A percentile compares a stretch with the other conserved stretches of the same genome.
Conservation (phyloP, 768 basidiomycete species). For the Pluteus cervinus region DNA sequence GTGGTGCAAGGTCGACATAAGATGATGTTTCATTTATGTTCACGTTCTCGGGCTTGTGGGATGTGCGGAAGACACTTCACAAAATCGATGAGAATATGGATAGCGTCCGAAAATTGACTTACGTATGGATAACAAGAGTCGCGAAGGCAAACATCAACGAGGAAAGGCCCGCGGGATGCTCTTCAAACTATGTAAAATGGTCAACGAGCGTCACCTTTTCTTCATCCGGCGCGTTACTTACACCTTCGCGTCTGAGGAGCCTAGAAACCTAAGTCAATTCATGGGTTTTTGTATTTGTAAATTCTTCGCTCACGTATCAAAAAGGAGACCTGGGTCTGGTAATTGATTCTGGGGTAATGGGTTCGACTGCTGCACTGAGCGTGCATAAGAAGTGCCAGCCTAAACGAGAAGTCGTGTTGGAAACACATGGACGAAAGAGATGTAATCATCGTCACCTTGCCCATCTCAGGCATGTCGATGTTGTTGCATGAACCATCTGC, state of each 20-base stretch:
- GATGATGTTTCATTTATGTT: conserved; percentile 81
- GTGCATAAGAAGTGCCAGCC: conserved; percentile 75
- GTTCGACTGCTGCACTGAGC: conserved; percentile 69
- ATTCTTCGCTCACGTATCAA: conserved; percentile 51
- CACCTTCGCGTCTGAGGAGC: conserved; percentile 66
- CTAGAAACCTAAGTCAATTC: conserved; percentile 13
- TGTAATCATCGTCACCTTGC: conserved; percentile 35
- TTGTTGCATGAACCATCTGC: conserved; percentile 83
- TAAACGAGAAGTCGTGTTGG: conserved; percentile 11
- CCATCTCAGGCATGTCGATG: conserved; percentile 59
- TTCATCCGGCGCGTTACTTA: too few relatives aligned
- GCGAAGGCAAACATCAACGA: conserved; percentile 80
- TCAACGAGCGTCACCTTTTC: too few relatives aligned
- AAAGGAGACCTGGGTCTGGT: conserved; percentile 76
- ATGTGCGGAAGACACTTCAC: conserved; percentile 76
- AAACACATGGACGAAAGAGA: background rate
- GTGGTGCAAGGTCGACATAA: conserved; percentile 78
- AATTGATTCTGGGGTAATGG: conserved; percentile 62
- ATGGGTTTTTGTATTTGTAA: background rate
- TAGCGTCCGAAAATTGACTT: conserved; percentile 10
- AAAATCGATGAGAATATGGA: conserved; percentile 2
- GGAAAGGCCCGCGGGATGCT: conserved; percentile 77
- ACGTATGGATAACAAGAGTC: conserved; percentile 77
- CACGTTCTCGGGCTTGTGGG: conserved; percentile 51
- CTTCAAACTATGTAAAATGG: conserved; percentile 45